Evolutionary conservation across 2,329 filamentous ascomycete genomes (phyloP), one percentile per base, ranked within the genome.

Genomic region (Aspergillus nomiae): DNA sequence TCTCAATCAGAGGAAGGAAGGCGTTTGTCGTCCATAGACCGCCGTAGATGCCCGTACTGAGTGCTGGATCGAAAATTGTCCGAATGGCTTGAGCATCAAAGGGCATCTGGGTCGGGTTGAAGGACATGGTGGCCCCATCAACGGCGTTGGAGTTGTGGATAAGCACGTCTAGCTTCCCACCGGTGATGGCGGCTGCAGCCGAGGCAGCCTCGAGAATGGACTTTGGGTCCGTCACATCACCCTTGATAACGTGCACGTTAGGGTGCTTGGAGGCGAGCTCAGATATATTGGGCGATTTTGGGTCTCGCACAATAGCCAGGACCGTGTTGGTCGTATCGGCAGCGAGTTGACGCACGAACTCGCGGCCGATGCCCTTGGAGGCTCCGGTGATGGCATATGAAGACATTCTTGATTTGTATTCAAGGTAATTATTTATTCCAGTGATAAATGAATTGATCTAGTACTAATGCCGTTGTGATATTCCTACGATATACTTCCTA

Each of bases 1-100:
- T 77, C 19, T 73, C 67, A 30, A 83, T 67, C 26, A 83, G 71
- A 0, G 79, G 79, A 1, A 83, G 63, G 67, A 81, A 81, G 4
- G 73, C 70, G 56, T 78, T 81, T 55, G 76, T 75, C 26, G 57
- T 51, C 61, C 54, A 59, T 5, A 61, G 19, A 4, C 51, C 63
- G 36, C 63, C 63, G 19, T 57, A 60, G 30, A 65, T 36, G 21
- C 14, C 51, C 12, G 63, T 64, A 14, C 41, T 63, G 30, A 76
- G 64, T 3, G 65, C 28, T 1, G 60, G 64, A 1, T 66, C 65
- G 32, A 75, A 76, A 30, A 65, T 70, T 30, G 30, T 43, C 19
- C 38, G 38, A n/a, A 9, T n/a, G 38, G 38, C 38, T n/a, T 41
- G 38, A 8, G 16, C 38, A 41, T 41, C 38, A n/a, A 41, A 41